These are phyloP conservation scores for Podospora australis DNA, from an alignment of 495 filamentous ascomycete species.

Conservation along the genomic window DNA sequence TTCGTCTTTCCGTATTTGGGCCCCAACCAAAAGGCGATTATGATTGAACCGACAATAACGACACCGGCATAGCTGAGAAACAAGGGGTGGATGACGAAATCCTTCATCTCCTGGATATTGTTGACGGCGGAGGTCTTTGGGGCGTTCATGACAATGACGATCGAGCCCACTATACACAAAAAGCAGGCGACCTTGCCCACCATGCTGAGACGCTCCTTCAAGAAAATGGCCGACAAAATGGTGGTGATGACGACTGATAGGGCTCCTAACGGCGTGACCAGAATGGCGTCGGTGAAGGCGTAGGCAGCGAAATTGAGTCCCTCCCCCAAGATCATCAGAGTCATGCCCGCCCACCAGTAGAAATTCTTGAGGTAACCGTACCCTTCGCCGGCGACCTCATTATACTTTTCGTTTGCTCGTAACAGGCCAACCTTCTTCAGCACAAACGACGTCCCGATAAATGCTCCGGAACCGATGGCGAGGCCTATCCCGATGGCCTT, in stretches of 20 bases:
- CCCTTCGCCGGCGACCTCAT: slow-evolving; percentile 91
- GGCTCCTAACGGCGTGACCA: slow-evolving; percentile 93
- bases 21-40: slow-evolving; percentile 75
- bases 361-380: slow-evolving; percentile 96
- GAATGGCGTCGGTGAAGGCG: slow-evolving; percentile 92
- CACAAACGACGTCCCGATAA: slow-evolving; percentile 94
- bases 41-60: slow-evolving; percentile 62
- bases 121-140: slow-evolving; percentile 76
- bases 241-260: slow-evolving; percentile 92
- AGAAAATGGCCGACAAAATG: slow-evolving; percentile 87
- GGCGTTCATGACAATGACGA: slow-evolving; percentile 92
- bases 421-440: slow-evolving; percentile 89
- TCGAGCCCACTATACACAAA: slow-evolving; percentile 85
- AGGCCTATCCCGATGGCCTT: slow-evolving; percentile 85
- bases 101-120: slow-evolving; percentile 89
- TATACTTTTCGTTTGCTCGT: slow-evolving; percentile 91
- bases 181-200: slow-evolving; percentile 96
- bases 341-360: slow-evolving; percentile 97
- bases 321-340: slow-evolving; percentile 93
- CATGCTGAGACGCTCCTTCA: slow-evolving; percentile 92
- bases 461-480: slow-evolving; percentile 81
- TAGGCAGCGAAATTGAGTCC: slow-evolving; percentile 98
- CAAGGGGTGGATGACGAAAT: slow-evolving; percentile 78
- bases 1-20: slow-evolving; percentile 91
- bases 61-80: slow-evolving; percentile 83